These are phyloP conservation scores for Lentinus tigrinus DNA, from an alignment of 768 basidiomycete species.

Conservation along the genomic window DNA sequence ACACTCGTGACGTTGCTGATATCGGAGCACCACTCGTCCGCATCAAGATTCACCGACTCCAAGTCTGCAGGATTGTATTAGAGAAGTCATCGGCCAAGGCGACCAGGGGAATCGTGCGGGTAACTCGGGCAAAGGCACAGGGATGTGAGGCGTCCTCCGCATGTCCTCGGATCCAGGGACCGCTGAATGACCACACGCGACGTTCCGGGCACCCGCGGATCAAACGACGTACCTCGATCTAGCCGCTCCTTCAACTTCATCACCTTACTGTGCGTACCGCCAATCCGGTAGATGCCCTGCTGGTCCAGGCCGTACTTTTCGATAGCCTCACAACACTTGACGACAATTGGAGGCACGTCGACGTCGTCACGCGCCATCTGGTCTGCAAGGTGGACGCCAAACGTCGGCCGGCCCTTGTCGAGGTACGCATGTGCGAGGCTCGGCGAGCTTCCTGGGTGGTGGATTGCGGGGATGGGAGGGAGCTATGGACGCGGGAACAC, in stretches of 20 bases:
- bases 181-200: not conserved
- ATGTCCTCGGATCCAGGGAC: not conserved
- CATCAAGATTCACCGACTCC: slow-evolving; percentile 82
- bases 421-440: slow-evolving; percentile 33
- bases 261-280: slow-evolving; percentile 87
- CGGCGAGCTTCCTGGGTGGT: slow-evolving; percentile 26
- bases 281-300: slow-evolving; percentile 92
- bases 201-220: not conserved
- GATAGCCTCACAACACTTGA: slow-evolving; percentile 88
- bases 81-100: not conserved
- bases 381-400: slow-evolving; percentile 88
- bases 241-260: slow-evolving; percentile 76
- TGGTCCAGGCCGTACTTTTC: slow-evolving; percentile 83
- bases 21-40: slow-evolving; percentile 88
- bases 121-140: not conserved
- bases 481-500: slow-evolving; percentile 43
- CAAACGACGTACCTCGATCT: slow-evolving; percentile 67
- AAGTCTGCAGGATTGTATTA: slow-evolving; percentile 54
- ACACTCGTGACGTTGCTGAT: slow-evolving; percentile 96
- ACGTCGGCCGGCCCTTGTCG: slow-evolving; percentile 78
- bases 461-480: slow-evolving; percentile 56
- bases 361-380: slow-evolving; percentile 90
- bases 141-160: too few species aligned
- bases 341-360: slow-evolving; percentile 85
- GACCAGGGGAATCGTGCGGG: not conserved